Evolutionary conservation across 2,329 filamentous ascomycete species (phyloP).

Genomic region (Claviceps citrina): DNA sequence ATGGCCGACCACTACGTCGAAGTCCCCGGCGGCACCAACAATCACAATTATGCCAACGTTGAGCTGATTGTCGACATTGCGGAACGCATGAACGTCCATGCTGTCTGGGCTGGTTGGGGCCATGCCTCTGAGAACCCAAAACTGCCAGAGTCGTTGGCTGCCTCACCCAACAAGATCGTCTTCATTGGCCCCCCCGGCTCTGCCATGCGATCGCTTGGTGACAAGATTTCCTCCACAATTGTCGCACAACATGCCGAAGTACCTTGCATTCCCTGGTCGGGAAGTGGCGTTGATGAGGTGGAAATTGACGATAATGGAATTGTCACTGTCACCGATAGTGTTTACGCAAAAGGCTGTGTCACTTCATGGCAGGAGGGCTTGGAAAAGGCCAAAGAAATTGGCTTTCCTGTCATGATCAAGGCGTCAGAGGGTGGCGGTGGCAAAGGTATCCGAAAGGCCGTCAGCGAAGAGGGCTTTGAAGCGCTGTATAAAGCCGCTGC

Average conservation of each 20-base stretch:
- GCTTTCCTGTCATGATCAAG: conserved; percentile 99
- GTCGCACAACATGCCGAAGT: conserved; percentile 94
- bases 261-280: conserved; percentile 98
- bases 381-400: conserved; percentile 71
- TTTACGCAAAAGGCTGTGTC: conserved; percentile 86
- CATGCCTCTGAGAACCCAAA: conserved; percentile 98
- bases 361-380: conserved; percentile 81
- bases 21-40: conserved; percentile 96
- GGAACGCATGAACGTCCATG: conserved; percentile 95
- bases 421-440: conserved; percentile 98
- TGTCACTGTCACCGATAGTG: conserved; percentile 73
- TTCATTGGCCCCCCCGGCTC: conserved; percentile 97
- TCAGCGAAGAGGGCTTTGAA: conserved; percentile 70
- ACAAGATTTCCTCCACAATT: conserved; percentile 99
- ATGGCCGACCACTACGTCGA: conserved; percentile 99
- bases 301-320: conserved; percentile 66
- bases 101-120: conserved; percentile 98
- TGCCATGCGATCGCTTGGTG: conserved; percentile 95
- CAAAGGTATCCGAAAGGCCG: conserved; percentile 96
- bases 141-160: conserved; percentile 86
- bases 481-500: conserved; percentile 87
- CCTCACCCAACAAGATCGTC: conserved; percentile 94
- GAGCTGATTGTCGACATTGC: conserved; percentile 98
- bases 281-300: conserved; percentile 76
- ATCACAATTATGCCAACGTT: conserved; percentile 99